A percentile compares a stretch with the other conserved stretches of the same genome.
phyloP scores from a whole-genome alignment of 2,329 filamentous ascomycete species.

The Colletotrichum sp. region DNA sequence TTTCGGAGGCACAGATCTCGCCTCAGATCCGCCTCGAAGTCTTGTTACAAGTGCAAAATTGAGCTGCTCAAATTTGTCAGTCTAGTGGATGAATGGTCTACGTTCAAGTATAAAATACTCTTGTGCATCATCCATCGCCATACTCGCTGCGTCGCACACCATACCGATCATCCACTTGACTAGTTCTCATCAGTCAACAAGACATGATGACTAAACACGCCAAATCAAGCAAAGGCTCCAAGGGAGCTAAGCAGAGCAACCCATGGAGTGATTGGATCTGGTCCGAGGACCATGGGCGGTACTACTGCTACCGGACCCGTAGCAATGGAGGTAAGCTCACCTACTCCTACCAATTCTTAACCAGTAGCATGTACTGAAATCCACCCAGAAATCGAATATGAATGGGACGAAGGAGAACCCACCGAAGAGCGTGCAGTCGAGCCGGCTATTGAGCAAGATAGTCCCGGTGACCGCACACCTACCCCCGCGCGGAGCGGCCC shows the following conservation, averaged over 20 bases:
- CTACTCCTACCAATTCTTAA: no score
- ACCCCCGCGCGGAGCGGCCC: background rate
- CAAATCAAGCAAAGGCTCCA: background rate
- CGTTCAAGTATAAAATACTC: background rate
- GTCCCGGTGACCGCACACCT: background rate
- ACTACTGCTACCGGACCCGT: background rate
- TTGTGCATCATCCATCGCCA: no score
- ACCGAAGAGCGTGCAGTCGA: background rate
- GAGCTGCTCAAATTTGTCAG: rapidly evolving
- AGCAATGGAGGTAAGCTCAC: background rate
- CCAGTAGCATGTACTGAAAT: no score
- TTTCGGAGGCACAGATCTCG: background rate
- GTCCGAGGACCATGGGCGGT: background rate
- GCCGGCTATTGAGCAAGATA: background rate
- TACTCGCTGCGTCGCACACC: no score
- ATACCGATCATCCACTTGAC: no score
- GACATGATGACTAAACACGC: background rate
- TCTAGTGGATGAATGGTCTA: background rate
- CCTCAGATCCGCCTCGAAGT: background rate
- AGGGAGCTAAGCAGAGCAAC: background rate
- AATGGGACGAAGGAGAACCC: background rate
- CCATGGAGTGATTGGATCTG: background rate
- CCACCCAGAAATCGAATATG: background rate
- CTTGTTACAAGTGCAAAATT: rapidly evolving
- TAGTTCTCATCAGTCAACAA: background rate